phyloP scores from a whole-genome alignment of 495 filamentous ascomycete genomes.

The Neurospora cerealis region DNA sequence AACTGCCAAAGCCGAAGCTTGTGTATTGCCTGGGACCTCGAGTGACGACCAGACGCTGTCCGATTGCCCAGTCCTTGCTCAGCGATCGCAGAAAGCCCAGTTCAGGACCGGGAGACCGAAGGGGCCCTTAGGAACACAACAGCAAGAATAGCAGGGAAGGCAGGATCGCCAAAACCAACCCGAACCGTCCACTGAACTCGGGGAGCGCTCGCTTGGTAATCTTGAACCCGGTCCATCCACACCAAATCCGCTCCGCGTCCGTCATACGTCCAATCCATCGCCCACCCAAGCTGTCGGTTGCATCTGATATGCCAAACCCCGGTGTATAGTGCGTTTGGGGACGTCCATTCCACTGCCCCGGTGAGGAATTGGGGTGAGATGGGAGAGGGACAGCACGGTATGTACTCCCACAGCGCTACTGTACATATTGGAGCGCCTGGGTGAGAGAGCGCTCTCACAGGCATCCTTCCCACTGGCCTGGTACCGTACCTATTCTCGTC shows the following conservation, averaged over 20 bases:
- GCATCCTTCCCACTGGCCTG: background rate
- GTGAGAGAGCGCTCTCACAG: background rate
- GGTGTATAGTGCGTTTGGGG: background rate
- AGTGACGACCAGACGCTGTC: background rate
- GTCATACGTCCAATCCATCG: background rate
- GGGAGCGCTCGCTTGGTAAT: background rate
- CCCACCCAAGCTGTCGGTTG: background rate
- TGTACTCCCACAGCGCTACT: background rate
- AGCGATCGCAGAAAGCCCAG: background rate
- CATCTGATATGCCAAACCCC: background rate
- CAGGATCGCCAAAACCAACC: background rate
- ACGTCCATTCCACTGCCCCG: background rate
- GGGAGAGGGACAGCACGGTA: background rate
- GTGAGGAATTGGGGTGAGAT: background rate
- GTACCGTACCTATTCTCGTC: background rate
- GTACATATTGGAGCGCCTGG: background rate
- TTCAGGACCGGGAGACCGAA: background rate
- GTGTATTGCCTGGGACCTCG: background rate
- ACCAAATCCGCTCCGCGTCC: background rate
- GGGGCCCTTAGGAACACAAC: background rate
- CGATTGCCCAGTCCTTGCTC: background rate
- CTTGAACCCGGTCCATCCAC: background rate
- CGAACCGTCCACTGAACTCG: background rate
- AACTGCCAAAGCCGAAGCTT: constrained; percentile 1
- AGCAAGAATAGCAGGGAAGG: background rate